Evolutionary conservation across 2,329 filamentous ascomycete species (phyloP).

Genomic region (Penicillium sclerotigenum): DNA sequence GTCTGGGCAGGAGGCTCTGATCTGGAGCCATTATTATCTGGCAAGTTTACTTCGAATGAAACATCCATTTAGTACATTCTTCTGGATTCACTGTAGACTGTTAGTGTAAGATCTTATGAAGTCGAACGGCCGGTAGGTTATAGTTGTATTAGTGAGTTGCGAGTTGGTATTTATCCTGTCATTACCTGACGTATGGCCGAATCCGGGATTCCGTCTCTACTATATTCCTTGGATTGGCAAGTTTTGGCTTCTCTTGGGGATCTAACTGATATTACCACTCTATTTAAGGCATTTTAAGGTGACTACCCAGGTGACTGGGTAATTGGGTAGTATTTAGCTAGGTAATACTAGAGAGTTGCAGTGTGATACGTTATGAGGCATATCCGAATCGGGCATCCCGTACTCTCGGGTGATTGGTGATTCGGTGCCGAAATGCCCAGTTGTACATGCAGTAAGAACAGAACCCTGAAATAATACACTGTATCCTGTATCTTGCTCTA

Average conservation of each 20-base stretch:
- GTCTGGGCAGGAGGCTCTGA: constrained; percentile 4
- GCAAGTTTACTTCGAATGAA: neutral
- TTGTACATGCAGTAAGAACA: no score
- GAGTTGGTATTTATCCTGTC: neutral
- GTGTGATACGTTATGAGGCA: neutral
- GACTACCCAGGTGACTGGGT: neutral
- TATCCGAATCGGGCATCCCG: constrained; percentile 7
- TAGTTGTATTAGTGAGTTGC: neutral
- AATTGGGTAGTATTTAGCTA: neutral
- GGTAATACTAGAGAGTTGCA: neutral
- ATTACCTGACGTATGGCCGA: neutral
- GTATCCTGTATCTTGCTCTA: no score
- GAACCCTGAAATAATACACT: neutral
- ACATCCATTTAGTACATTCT: neutral
- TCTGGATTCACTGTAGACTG: neutral
- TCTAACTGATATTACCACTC: neutral
- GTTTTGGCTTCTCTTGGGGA: neutral
- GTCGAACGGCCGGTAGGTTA: neutral
- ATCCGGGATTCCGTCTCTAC: neutral
- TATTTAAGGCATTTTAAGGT: no score
- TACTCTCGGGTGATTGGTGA: neutral
- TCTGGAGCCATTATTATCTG: neutral
- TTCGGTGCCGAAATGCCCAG: constrained; percentile 3
- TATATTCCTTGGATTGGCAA: neutral
- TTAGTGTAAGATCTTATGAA: neutral